Evolutionary conservation across 1,139 yeast genomes (phyloP), one percentile per base, ranked within the genome.

Genomic region (Suhomyces chickasaworum): DNA sequence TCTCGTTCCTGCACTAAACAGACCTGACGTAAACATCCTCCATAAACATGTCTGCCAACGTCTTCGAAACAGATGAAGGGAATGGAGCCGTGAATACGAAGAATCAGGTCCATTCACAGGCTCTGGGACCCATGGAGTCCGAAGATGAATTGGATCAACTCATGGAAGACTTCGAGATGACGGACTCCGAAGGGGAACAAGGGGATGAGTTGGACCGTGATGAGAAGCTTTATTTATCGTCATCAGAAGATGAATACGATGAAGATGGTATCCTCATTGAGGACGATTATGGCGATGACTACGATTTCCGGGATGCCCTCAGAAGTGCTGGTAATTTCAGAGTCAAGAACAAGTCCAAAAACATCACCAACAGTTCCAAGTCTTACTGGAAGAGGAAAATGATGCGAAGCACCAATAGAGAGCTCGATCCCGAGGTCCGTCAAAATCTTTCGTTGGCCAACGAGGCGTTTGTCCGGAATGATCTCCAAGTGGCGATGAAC

Each of bases 381-480:
- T 58, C 63, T 16, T 64, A 59, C 45, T 66, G 65, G 59, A 64
- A 59, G 41, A 57, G 70, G 3, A 63, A 73, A 63, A 61, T 66
- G 63, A 63, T 65, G 63, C 52, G 66, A 36, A 58, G 75, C 56
- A 60, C 73, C 29, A 68, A 69, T 40, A 65, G 76, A 43, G 81
- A 81, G 16, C 61, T 83, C 46, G 85, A 86, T 50, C 95, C 93
- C 0, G 95, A 86, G 60, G 86, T 88, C 1, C 74, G 84, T 43
- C 72, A 74, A 38, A 63, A 83, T 42, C 64, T 88, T 31, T 83
- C 95, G 4, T 74, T 75, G 54, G 97, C 96, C 1, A 87, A 89
- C 58, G 91, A 84, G 56, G 86, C 88, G 0, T 90, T 84, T 70
- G 96, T 86, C 1, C 62, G 77, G 8, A 78, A 77, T 42, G 85